These are phyloP conservation scores for Cryptococcus maquisensis DNA, from an alignment of 1,284 basidiomycete species.

Conservation along the genomic window DNA sequence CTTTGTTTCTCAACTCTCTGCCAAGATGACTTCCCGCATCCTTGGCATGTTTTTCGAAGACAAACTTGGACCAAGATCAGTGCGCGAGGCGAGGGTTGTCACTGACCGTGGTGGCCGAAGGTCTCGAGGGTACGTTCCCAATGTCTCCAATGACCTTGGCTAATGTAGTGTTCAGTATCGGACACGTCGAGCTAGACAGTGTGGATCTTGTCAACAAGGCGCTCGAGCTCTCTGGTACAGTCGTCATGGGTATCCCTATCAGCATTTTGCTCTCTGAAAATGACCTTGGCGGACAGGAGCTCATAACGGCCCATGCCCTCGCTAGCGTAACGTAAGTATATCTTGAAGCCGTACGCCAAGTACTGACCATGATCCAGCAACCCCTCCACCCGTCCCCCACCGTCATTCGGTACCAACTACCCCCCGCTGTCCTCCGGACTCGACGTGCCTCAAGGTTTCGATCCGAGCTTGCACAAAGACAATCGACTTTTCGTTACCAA, in stretches of 20 bases:
- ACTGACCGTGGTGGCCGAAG: conserved; percentile 87
- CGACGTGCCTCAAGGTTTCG: conserved; percentile 36
- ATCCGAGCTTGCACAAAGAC: conserved; percentile 44
- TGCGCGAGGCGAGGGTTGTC: conserved; percentile 92
- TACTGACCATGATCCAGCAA: not conserved
- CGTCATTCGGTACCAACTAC: conserved; percentile 24
- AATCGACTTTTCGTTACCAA: conserved; percentile 92
- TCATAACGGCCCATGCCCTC: not conserved
- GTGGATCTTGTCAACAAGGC: conserved; percentile 89
- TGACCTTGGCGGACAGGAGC: conserved; percentile 54
- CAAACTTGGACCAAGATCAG: conserved; percentile 83
- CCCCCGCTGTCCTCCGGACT: conserved; percentile 36
- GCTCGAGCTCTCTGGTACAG: conserved; percentile 69
- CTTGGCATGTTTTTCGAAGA: conserved; percentile 98
- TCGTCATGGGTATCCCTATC: conserved; percentile 96
- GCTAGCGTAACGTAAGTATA: not conserved
- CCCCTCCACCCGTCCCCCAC: conserved; percentile 5
- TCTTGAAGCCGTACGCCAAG: not conserved
- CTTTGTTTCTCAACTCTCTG: conserved; percentile 96
- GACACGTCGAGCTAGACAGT: conserved; percentile 91
- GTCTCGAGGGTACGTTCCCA: conserved; percentile 73
- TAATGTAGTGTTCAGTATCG: conserved; percentile 57
- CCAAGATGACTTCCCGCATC: conserved; percentile 89
- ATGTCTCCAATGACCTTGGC: too few relatives aligned
- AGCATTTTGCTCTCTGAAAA: conserved; percentile 94